Evolutionary conservation across 164 flowering plant species (phyloP), one percentile per base, ranked within the genome.

Genomic region (Berberis thunbergii): DNA sequence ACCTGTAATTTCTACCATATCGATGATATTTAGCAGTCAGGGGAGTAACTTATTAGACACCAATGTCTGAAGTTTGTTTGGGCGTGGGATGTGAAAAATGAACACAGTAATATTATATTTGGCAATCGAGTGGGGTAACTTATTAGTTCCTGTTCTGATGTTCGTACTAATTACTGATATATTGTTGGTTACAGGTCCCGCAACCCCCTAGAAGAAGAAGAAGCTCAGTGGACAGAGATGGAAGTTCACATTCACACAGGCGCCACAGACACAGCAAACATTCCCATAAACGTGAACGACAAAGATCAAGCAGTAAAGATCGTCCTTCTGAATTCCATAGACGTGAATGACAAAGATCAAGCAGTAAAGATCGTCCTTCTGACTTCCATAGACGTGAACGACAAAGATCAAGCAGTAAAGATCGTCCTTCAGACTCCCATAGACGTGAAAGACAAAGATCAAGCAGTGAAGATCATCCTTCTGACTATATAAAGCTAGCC

Each of bases 191-290:
- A 46, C 62, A 87, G 96, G 78, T 80, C n/a, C 96, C 96, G 11
- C 77, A 88, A 13, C 91, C 93, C 4, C 96, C 91, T 43, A 69
- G 85, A 80, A 82, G 85, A 66, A 64, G 62, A 67, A 72, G 76
- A 63, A 73, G 72, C 57, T 68, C 76, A 1, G 62, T 26, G 45
- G 80, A 79, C 2, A 59, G 63, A 71, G 81, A 74, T 49, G 77
- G 70, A 56, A 61, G 7, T 59, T 62, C 78, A 12, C 74, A 57
- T 65, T 60, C 77, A 9, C 75, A 57, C 66, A 75, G 58, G 62
- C 74, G 60, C 64, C 71, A 67, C 6, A 72, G 54, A 62, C 69
- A 70, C 45, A 64, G 71, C 43, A 64, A 26, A 54, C 73, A 53
- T 62, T 72, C 75, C 41, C 71, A 66, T 58, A 57, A 67, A 49